Evolutionary conservation across 2,329 filamentous ascomycete species (phyloP), one percentile per base, ranked within the genome.

Genomic region (Phialophora tarda): DNA sequence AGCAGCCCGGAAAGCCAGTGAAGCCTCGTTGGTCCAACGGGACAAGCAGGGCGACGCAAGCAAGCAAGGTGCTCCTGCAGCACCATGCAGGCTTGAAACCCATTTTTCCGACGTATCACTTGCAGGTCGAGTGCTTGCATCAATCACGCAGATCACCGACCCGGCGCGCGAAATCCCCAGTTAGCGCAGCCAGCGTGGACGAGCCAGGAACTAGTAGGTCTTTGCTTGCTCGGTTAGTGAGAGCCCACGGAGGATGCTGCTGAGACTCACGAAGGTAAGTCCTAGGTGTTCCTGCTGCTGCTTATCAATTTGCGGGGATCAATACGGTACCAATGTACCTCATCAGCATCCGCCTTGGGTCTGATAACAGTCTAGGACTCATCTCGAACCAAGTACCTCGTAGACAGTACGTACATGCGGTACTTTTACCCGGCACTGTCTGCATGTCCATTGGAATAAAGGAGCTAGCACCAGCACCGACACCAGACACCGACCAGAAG

Each of bases 111-210:
- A 51, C 48, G 34, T 34, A 28, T 58, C 61, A 57, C 61, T 51
- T 63, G 61, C 61, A 63, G 21, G 48, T 28, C 21, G 10, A 51
- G 48, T 51, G 48, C 48, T 28, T 51, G 48, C 48, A 51, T 51
- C 38, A 44, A n/a, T 44, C 48, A 51, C 48, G 48, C 48, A 51
- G 7, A 26, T 51, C 48, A 51, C 21, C 17, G n/a, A 23, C 47
- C 24, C 47, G 34, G 34, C 34, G 34, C 34, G 38, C 17, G 38
- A 44, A 44, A 44, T 44, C 17, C 17, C n/a, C 38, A 44, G 17
- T 44, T 44, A 21, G 38, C 17, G 38, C 10, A 17, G 38, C 38
- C 38, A 17, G 17, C 38, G 38, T 7, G 17, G 38, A 44, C 38
- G 38, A 44, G 38, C 38, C 38, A 44, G 38, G 38, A 6, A 44